Evolutionary conservation across 257 asterid genomes (phyloP).

Genomic region (Nicotiana tabacum): DNA sequence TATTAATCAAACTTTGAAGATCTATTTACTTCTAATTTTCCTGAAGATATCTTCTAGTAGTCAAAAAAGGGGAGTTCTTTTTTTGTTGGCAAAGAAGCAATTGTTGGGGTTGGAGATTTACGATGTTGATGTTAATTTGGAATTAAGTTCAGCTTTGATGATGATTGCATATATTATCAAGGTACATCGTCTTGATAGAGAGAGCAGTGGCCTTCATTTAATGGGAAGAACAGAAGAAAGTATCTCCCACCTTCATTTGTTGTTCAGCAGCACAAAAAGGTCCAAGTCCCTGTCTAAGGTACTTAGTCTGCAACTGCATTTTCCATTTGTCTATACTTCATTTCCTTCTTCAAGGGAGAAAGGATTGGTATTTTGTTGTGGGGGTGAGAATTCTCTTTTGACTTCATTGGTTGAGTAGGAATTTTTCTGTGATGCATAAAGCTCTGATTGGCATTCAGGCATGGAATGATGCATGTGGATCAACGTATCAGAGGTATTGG

Average conservation of each 20-base stretch:
- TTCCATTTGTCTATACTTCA: not conserved
- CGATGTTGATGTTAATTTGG: not conserved
- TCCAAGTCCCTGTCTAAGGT: slow-evolving; percentile 61
- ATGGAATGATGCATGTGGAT: slow-evolving; percentile 64
- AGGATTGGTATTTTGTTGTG: not conserved
- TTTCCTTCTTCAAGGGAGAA: not conserved
- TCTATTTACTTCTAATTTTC: not conserved
- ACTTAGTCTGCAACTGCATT: slow-evolving; percentile 12
- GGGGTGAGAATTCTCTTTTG: not conserved
- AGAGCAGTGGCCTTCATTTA: slow-evolving; percentile 85
- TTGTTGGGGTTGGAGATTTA: not conserved
- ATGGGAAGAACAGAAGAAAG: slow-evolving; percentile 93
- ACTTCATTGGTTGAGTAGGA: not conserved
- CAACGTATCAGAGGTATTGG: slow-evolving; percentile 72
- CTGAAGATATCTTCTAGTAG: not conserved
- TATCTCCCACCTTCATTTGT: slow-evolving; percentile 64
- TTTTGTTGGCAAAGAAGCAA: not conserved
- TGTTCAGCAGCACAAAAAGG: slow-evolving; percentile 58
- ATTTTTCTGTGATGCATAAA: not conserved
- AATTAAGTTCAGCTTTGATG: not conserved
- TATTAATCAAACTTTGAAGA: not conserved
- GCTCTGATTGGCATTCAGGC: slow-evolving; percentile 35
- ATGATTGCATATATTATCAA: slow-evolving; percentile 16
- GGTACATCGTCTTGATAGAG: slow-evolving; percentile 97
- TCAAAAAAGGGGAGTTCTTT: not conserved